Conservation (phyloP, 2,329 filamentous ascomycete genomes). For the Trichoderma semiorbis region DNA sequence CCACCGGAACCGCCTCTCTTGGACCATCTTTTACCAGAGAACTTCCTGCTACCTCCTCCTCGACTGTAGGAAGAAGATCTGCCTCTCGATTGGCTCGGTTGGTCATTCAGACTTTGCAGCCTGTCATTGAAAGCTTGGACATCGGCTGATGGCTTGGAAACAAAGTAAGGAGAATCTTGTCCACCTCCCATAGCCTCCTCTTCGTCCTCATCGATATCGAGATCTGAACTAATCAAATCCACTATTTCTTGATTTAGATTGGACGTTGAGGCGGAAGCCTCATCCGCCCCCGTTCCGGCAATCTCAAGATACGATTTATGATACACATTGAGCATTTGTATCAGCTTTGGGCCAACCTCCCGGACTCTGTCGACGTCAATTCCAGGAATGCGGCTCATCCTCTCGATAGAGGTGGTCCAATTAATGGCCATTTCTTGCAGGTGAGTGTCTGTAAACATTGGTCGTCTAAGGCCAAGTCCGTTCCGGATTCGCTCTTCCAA, state of each 20-base stretch:
- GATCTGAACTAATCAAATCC: conserved; percentile 51
- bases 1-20: conserved; percentile 29
- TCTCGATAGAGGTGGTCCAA: conserved; percentile 59
- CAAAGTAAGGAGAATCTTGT: conserved; percentile 49
- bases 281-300: not conserved
- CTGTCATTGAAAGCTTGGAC: conserved; percentile 35
- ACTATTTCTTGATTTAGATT: conserved; percentile 43
- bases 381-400: conserved; percentile 61
- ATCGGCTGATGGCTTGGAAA: conserved; percentile 26
- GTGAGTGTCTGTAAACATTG: conserved; percentile 65
- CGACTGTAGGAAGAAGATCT: conserved; percentile 24
- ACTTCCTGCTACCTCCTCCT: conserved; percentile 30
- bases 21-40: conserved; percentile 29
- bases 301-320: conserved; percentile 44
- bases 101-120: conserved; percentile 30
- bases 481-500: conserved; percentile 61
- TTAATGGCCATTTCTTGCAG: conserved; percentile 70
- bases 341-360: conserved; percentile 58
- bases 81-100: conserved; percentile 26
- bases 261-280: conserved; percentile 22
- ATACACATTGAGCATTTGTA: conserved; percentile 53
- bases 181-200: conserved; percentile 38
- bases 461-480: conserved; percentile 51
- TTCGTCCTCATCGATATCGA: conserved; percentile 37
- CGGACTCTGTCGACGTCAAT: conserved; percentile 62